Evolutionary conservation across 805 yeast genomes (phyloP).

Genomic region (Metschnikowia henanensis): DNA sequence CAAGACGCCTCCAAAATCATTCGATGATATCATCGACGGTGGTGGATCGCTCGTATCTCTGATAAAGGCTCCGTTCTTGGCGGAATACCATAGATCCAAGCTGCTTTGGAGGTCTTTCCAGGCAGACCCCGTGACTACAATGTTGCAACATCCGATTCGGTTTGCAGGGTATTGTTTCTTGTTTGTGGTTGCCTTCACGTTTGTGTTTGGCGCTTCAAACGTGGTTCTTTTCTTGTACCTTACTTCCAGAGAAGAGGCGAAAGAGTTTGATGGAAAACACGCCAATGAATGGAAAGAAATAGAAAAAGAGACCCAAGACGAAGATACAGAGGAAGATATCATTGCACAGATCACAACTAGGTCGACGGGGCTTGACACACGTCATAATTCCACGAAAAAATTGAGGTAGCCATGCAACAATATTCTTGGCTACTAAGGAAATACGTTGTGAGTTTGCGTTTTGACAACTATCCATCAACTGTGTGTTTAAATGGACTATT

Average conservation of each 20-base stretch:
- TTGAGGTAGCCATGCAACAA: no score
- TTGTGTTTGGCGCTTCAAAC: conserved; percentile 45
- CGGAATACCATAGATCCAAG: conserved; percentile 26
- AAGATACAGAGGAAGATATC: conserved; percentile 14
- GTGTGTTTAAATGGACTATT: no score
- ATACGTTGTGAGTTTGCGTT: no score
- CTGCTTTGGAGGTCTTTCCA: conserved; percentile 40
- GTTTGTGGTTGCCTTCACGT: conserved; percentile 39
- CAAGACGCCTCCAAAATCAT: conserved; percentile 42
- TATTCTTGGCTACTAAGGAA: no score
- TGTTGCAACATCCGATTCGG: conserved; percentile 49
- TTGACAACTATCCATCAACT: no score
- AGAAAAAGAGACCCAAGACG: background rate
- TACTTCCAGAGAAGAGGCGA: conserved; percentile 9
- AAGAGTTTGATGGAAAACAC: conserved; percentile 3
- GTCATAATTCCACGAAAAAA: conserved; percentile 4
- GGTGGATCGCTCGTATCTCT: conserved; percentile 5
- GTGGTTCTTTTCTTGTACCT: conserved; percentile 27
- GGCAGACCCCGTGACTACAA: conserved; percentile 44
- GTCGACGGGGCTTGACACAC: conserved; percentile 6
- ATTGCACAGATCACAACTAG: conserved; percentile 12
- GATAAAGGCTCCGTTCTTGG: conserved; percentile 1
- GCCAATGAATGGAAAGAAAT: background rate
- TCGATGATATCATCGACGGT: conserved; percentile 34
- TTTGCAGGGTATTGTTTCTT: conserved; percentile 48